phyloP scores from a whole-genome alignment of 2,329 filamentous ascomycete genomes.

The Colletotrichum sp. region DNA sequence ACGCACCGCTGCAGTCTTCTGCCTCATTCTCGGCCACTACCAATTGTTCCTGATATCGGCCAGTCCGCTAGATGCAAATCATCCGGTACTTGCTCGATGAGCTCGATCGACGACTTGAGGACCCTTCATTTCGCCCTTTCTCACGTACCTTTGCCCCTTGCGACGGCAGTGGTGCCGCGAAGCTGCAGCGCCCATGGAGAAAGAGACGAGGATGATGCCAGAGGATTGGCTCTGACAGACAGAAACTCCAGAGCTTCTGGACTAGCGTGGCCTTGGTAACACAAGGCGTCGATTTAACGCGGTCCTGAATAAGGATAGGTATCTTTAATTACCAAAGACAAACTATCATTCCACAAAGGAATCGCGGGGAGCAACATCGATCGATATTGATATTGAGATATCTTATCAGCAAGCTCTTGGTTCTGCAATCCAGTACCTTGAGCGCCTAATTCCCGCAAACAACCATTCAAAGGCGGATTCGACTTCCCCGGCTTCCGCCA shows the following conservation, averaged over 20 bases:
- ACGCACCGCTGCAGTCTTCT: neutral
- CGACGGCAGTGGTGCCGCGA: neutral
- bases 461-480: neutral
- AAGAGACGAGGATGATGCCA: neutral
- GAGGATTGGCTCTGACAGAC: neutral
- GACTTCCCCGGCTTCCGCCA: constrained; percentile 5
- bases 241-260: neutral
- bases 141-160: neutral
- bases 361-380: neutral
- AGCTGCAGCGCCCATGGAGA: neutral
- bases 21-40: neutral
- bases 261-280: neutral
- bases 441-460: neutral
- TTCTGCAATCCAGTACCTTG: neutral
- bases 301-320: neutral
- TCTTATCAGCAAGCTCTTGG: neutral
- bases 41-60: neutral
- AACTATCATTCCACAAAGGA: neutral
- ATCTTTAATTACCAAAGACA: neutral
- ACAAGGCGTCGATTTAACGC: neutral
- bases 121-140: neutral
- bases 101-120: neutral
- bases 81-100: neutral
- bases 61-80: neutral
- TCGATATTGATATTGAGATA: neutral